Evolutionary conservation across 2,329 filamentous ascomycete genomes (phyloP), one percentile per base, ranked within the genome.

Genomic region (Torrubiellomyces zombiae): DNA sequence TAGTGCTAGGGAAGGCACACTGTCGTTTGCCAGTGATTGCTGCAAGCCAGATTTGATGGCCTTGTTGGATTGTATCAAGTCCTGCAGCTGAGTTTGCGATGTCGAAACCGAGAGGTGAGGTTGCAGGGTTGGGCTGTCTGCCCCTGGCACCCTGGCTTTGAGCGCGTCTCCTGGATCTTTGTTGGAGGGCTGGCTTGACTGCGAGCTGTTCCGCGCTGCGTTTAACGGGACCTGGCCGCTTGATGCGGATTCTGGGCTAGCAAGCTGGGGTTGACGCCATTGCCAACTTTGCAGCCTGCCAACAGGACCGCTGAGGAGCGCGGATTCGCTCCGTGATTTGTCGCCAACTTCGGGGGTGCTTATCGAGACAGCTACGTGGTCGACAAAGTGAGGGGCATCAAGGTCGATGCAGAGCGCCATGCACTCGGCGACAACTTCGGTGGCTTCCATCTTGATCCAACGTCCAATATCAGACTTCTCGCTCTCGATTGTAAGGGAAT

Each of bases 381-480:
- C 33, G 6, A 36, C 26, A 17, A 42, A 33, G 5, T 39, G 32
- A 12, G 39, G 39, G 5, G 38, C 28, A 23, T 47, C 44, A 3
- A 37, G 34, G 23, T 42, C 26, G 5, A 46, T 29, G 29, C 65
- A 75, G n/a, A 83, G 58, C 26, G 66, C 68, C 57, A 82, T 75
- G 36, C 81, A 89, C 35, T 81, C 73, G 3, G 77, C 75, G 2
- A 85, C 75, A 2, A 89, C 72, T 44, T 86, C 80, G 1, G 78
- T 69, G 6, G 79, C 71, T 35, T 85, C 78, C 37, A 74, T 77
- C 37, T 78, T 81, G 39, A 81, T 67, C 75, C 76, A 89, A 25
- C 79, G 69, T 20, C 75, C 73, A 32, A 70, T 63, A 39, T 89
- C 79, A 1, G 63, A 73, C 42, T 83, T 67, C 45, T 89, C 80